Base-by-base conservation (phyloP, 352 stramenopile genomes). In the Pythium dissotocum region DNA sequence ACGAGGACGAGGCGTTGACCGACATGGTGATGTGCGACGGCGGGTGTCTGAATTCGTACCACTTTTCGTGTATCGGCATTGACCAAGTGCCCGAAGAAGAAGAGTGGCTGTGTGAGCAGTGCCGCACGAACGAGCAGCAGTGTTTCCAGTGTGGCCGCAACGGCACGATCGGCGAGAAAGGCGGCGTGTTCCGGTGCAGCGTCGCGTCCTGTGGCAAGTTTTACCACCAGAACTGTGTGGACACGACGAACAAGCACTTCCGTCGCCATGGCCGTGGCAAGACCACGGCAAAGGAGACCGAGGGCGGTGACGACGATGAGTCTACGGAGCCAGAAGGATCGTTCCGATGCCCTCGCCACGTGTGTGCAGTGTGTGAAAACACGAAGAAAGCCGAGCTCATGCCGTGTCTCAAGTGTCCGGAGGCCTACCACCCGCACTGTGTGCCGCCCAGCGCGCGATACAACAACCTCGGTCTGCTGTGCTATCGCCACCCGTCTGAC, bases 1-100 rank as follows among this genome's bases (percentile, higher is more conserved):
- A 93, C 59, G 88, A 97, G 57, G 87, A 94, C 69, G 86, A 92
- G 21, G 75, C 89, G 46, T 59, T 91, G 40, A 88, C 76, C 7
- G 78, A 97, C 55, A 85, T 98, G 75, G 77, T 98, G 13, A 58
- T 98, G 55, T 98, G 95, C 59, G 93, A 98, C 72, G 94, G 93
- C n/a, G 76, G 79, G 2, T 98, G 95, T 65, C 70, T 93, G 33
- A 94, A 93, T 54, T 90, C 91, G 53, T 98, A 97, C 80, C 95
- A 98, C 70, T 90, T 95, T 28, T 90, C 84, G 28, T 98, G 95
- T 73, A 77, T 97, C 24, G 92, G 92, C 24, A 76, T 98, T 10
- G 78, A 90, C 2, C 65, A 74, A 1, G 77, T 80, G 24, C 83
- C 86, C 2, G 78, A 95, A 1, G 84, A 88, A 21, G 78, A 94